phyloP scores from a whole-genome alignment of 768 basidiomycete genomes.

The Boletus reticulatus region DNA sequence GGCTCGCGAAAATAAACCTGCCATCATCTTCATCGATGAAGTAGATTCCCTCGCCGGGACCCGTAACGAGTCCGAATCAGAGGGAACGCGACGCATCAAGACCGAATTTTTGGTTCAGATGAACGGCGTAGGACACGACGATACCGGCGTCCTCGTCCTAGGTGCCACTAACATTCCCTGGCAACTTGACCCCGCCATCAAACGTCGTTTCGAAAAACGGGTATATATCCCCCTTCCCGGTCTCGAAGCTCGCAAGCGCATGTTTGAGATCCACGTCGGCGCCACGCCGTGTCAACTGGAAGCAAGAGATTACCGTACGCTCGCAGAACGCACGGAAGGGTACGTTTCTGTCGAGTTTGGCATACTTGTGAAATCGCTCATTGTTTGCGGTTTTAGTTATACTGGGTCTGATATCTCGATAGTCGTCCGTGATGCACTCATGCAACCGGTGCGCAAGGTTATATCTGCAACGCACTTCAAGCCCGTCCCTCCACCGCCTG shows the following conservation, averaged over 20 bases:
- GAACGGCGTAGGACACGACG: slow-evolving; percentile 98
- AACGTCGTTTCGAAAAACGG: slow-evolving; percentile 97
- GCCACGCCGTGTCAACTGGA: slow-evolving; percentile 84
- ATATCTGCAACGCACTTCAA: slow-evolving; percentile 96
- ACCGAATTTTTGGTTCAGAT: slow-evolving; percentile 98
- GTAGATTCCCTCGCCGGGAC: slow-evolving; percentile 95
- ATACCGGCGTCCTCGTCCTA: slow-evolving; percentile 92
- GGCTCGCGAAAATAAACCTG: slow-evolving; percentile 93
- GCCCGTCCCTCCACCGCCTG: slow-evolving; percentile 34
- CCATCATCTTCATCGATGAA: slow-evolving; percentile 99
- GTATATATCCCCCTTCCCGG: slow-evolving; percentile 98
- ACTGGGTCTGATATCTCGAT: slow-evolving; percentile 95
- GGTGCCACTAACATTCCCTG: slow-evolving; percentile 99
- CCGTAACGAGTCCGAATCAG: slow-evolving; percentile 94
- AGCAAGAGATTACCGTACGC: slow-evolving; percentile 70
- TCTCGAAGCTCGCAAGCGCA: slow-evolving; percentile 83
- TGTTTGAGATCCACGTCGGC: slow-evolving; percentile 98
- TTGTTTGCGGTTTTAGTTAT: slow-evolving; percentile 45
- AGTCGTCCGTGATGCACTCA: slow-evolving; percentile 92
- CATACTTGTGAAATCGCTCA: background rate
- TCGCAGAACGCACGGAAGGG: slow-evolving; percentile 90
- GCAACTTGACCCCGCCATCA: slow-evolving; percentile 97
- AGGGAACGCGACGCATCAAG: slow-evolving; percentile 96
- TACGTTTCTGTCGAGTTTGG: slow-evolving; percentile 25
- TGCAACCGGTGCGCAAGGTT: slow-evolving; percentile 98